Conservation (phyloP, 2,329 filamentous ascomycete genomes). For the Myriosclerotinia scirpicola region DNA sequence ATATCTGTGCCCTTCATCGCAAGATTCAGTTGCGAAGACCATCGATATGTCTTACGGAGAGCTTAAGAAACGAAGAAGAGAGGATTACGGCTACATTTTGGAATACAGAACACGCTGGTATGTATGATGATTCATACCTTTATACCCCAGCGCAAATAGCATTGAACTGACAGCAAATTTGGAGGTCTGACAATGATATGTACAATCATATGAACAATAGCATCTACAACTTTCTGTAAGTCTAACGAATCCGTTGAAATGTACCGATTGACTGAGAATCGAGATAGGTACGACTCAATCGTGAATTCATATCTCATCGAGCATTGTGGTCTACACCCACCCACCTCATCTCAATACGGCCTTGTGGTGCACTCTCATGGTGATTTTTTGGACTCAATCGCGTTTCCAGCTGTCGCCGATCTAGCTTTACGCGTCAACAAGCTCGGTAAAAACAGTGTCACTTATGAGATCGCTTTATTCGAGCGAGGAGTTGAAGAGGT, state of each 20-base stretch:
- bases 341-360: slow-evolving; percentile 69
- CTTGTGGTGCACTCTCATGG: slow-evolving; percentile 84
- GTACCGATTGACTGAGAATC: not conserved
- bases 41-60: slow-evolving; percentile 39
- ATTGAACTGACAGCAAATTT: slow-evolving; percentile 5
- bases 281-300: slow-evolving; percentile 74
- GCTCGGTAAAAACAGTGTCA: slow-evolving; percentile 82
- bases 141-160: not conserved
- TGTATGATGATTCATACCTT: slow-evolving; percentile 12
- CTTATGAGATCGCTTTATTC: slow-evolving; percentile 87
- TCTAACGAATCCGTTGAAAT: not conserved
- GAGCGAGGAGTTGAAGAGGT: slow-evolving; percentile 70
- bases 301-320: slow-evolving; percentile 86
- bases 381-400: slow-evolving; percentile 79
- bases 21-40: not conserved
- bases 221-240: slow-evolving; percentile 75
- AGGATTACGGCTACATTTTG: slow-evolving; percentile 74
- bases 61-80: slow-evolving; percentile 62
- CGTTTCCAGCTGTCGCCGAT: slow-evolving; percentile 80
- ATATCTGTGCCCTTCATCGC: not conserved
- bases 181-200: slow-evolving; percentile 90
- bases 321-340: slow-evolving; percentile 71
- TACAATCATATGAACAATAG: slow-evolving; percentile 93
- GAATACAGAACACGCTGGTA: slow-evolving; percentile 88
- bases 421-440: slow-evolving; percentile 79